Conservation (phyloP, 1,139 yeast species). For the Protomyces pachydermus region DNA sequence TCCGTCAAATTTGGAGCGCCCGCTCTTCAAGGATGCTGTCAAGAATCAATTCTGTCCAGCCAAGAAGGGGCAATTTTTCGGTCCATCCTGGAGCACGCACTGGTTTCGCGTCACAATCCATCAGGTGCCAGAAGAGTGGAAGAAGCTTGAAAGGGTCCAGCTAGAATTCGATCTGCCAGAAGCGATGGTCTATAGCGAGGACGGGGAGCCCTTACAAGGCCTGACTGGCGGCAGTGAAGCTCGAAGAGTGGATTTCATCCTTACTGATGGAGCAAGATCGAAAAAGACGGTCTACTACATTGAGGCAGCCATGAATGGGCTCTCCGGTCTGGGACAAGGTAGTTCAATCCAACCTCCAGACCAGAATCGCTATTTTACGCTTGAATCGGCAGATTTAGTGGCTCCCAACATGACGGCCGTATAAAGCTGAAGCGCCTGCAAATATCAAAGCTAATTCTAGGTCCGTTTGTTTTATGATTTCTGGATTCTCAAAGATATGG, state of each 20-base stretch:
- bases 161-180: slow-evolving; percentile 88
- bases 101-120: slow-evolving; percentile 71
- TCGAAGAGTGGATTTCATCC: slow-evolving; percentile 44
- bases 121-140: slow-evolving; percentile 61
- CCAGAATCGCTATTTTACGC: slow-evolving; percentile 62
- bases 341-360: slow-evolving; percentile 61
- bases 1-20: slow-evolving; percentile 2
- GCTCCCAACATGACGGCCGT: slow-evolving; percentile 73
- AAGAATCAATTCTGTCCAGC: slow-evolving; percentile 35
- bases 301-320: slow-evolving; percentile 90
- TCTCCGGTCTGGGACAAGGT: slow-evolving; percentile 72
- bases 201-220: slow-evolving; percentile 73
- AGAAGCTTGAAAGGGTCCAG: slow-evolving; percentile 48
- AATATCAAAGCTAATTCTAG: neutral
- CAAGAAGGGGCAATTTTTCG: slow-evolving; percentile 69
- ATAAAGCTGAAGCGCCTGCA: neutral
- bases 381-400: slow-evolving; percentile 68
- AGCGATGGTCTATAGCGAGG: slow-evolving; percentile 65
- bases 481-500: slow-evolving; percentile 85
- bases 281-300: slow-evolving; percentile 51
- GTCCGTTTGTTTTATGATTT: slow-evolving; percentile 71
- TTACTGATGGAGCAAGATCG: slow-evolving; percentile 57
- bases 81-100: slow-evolving; percentile 92
- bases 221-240: slow-evolving; percentile 65
- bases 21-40: neutral